A percentile compares a stretch with the other conserved stretches of the same genome.
phyloP scores from a whole-genome alignment of 805 yeast genomes.

The Nakazawaea peltata region DNA sequence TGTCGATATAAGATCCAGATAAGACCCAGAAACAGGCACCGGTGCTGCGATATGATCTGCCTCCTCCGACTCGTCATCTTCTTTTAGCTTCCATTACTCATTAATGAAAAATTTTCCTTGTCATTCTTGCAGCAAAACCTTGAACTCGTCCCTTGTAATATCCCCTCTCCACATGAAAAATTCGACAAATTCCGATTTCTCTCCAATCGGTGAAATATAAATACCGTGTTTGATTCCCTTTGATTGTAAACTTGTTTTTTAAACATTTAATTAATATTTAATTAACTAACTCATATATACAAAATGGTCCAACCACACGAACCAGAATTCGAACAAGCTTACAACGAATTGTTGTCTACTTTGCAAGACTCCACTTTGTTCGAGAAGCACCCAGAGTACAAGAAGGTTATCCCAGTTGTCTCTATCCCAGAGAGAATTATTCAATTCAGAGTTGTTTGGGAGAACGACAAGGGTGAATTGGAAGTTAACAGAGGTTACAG shows the following conservation, averaged over 20 bases:
- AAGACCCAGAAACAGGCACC: no score
- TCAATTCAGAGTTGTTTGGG: constrained; percentile 98
- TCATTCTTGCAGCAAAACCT: background rate
- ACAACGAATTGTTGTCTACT: constrained; percentile 84
- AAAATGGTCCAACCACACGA: constrained; percentile 78
- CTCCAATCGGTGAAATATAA: no score
- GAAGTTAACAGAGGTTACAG: constrained; percentile 97
- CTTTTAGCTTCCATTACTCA: background rate
- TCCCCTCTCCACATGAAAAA: no score
- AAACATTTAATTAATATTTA: no score
- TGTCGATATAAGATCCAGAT: background rate
- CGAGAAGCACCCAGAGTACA: constrained; percentile 81
- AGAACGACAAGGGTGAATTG: constrained; percentile 84
- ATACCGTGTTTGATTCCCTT: no score
- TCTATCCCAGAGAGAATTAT: constrained; percentile 94
- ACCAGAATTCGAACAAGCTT: constrained; percentile 99
- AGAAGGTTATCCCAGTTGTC: constrained; percentile 80
- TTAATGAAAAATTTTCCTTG: background rate
- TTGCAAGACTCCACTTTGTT: constrained; percentile 88
- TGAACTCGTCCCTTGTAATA: background rate
- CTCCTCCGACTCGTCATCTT: no score
- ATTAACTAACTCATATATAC: background rate
- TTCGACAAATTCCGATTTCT: no score
- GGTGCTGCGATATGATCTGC: no score
- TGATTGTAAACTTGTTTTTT: no score